Evolutionary conservation across 768 basidiomycete species (phyloP), one percentile per base, ranked within the genome.

Genomic region (Collybia nuda): DNA sequence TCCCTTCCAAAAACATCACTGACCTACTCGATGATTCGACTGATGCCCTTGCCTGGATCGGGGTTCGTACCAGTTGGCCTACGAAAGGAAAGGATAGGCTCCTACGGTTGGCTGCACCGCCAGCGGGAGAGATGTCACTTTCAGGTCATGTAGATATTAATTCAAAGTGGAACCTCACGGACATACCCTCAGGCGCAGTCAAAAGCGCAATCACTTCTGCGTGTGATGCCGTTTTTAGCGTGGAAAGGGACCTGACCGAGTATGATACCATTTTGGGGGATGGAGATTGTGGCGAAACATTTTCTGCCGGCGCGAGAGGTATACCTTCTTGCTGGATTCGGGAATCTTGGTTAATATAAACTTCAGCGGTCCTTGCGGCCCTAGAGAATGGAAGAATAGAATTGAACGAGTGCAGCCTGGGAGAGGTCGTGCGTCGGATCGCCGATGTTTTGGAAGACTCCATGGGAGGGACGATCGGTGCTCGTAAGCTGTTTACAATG

Each of bases 221-320:
- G 1, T 76, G 76, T 51, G 21, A 66, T 42, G 60, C 64, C 1
- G 71, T 84, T 22, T 68, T 84, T 15, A 56, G 53, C 3, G 73
- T 74, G 6, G 77, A 81, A 54, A 63, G 67, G 2, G 78, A 81
- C 11, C 67, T 86, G 56, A 86, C 84, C 3, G 64, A 70, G 28
- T 82, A 73, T 58, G 85, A 86, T 60, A 82, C 80, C 7, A 67
- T 84, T 22, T 71, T 79, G 6, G 83, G 84, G 22, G 84, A 86
- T 62, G 84, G 83, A 5, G 82, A 85, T 59, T 83, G 82, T 41
- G 82, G 84, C 7, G 66, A 77, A 35, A 84, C 82, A 6, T 80
- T 84, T 52, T 70, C 77, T 7, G 66, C 74, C 2, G 83, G 84
- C 8, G 73, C 73, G 6, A 62, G 52, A 64, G 70, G 67, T 70